Percentiles rank a stretch among this genome's conserved stretches.
Conservation (phyloP, 2,329 filamentous ascomycete genomes). For the Metarhizium guizhouense region DNA sequence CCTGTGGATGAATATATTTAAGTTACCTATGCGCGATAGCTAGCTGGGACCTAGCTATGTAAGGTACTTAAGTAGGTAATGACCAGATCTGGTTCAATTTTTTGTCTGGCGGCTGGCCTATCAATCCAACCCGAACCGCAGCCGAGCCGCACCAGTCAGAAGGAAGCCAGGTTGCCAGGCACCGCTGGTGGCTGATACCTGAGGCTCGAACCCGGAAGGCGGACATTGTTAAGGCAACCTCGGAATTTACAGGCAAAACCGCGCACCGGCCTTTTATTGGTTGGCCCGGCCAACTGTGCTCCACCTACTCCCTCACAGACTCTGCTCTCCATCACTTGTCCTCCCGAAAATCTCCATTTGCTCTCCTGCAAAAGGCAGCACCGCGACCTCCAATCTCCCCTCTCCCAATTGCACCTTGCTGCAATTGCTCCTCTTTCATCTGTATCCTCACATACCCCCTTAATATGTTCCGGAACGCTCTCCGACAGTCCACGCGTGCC, state of each 20-base stretch:
- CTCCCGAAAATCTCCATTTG: constrained; percentile 37
- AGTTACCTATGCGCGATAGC: no score
- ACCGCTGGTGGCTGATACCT: constrained; percentile 4
- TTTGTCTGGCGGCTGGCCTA: no score
- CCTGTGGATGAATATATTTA: no score
- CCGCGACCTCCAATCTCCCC: constrained; percentile 47
- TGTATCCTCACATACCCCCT: constrained; percentile 41
- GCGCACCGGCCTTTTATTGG: constrained; percentile 27
- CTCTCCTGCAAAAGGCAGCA: constrained; percentile 38
- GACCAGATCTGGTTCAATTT: no score
- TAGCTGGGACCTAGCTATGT: no score
- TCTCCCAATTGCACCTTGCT: constrained; percentile 52
- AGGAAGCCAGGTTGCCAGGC: not conserved
- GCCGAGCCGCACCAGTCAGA: not conserved
- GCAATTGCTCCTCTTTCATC: constrained; percentile 53
- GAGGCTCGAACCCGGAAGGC: constrained; percentile 12
- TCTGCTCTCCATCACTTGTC: constrained; percentile 30
- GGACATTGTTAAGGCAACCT: constrained; percentile 29
- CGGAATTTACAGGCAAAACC: constrained; percentile 31
- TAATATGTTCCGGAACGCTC: constrained; percentile 95
- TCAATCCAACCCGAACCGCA: no score
- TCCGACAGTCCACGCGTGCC: constrained; percentile 92
- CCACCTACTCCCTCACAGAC: constrained; percentile 33
- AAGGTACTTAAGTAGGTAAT: no score
- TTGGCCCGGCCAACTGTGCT: constrained; percentile 20